A percentile compares a stretch with the other conserved stretches of the same genome.
Conservation (phyloP, 2,329 filamentous ascomycete genomes). For the Graphilbum sp. region DNA sequence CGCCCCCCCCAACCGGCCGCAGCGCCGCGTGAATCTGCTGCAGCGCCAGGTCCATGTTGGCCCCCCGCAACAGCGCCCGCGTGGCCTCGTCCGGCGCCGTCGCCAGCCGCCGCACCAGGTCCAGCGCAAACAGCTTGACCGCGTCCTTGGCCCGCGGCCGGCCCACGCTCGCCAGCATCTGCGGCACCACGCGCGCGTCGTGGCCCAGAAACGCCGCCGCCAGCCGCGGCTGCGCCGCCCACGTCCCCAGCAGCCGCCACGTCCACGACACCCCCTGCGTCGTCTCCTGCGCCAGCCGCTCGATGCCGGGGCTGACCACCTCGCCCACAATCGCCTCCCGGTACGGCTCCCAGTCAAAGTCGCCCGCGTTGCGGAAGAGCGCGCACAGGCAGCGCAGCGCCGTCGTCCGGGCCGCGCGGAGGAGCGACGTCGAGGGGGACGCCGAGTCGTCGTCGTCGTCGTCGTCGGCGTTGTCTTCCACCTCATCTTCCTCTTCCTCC, state of each 20-base stretch:
- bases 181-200: conserved; percentile 48
- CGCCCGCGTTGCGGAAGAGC: conserved; percentile 48
- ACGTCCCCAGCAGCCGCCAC: conserved; percentile 64
- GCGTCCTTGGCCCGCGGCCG: conserved; percentile 55
- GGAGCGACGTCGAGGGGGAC: conserved; percentile 29
- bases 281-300: conserved; percentile 68
- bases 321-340: conserved; percentile 55
- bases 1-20: conserved; percentile 9
- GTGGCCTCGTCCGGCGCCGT: conserved; percentile 19
- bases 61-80: too few species aligned
- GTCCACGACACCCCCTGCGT: conserved; percentile 77
- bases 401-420: conserved; percentile 49
- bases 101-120: conserved; percentile 56
- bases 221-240: conserved; percentile 52
- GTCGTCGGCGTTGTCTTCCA: conserved; percentile 20
- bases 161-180: conserved; percentile 56
- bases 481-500: conserved; percentile 16
- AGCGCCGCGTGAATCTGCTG: conserved; percentile 13
- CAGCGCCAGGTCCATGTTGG: conserved; percentile 33
- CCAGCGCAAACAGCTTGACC: conserved; percentile 68
- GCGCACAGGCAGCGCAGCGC: conserved; percentile 72
- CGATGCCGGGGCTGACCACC: conserved; percentile 59
- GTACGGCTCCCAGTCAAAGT: conserved; percentile 58
- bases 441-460: background rate
- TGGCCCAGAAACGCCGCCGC: conserved; percentile 45